These are phyloP conservation scores for Flaveria brownii DNA, from an alignment of 129 eudicot genomes.

Conservation along the genomic window DNA sequence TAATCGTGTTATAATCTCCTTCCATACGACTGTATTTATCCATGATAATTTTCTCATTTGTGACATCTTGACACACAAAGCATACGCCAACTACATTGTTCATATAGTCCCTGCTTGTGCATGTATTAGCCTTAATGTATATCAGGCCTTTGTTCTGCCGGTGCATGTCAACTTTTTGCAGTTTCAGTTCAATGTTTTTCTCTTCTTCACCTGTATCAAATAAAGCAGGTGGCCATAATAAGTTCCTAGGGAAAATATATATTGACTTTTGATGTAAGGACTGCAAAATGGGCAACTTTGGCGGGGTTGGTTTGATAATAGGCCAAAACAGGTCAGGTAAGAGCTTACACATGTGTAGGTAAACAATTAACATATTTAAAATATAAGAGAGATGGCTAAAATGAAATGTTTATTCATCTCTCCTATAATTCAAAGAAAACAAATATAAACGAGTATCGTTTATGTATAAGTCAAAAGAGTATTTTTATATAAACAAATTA, in stretches of 20 bases:
- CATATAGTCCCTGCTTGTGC: constrained; percentile 61
- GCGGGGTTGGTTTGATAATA: constrained; percentile 2
- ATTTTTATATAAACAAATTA: too few species aligned
- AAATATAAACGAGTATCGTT: too few species aligned
- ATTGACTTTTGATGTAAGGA: background rate
- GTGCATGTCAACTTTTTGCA: constrained; percentile 39
- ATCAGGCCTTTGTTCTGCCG: constrained; percentile 35
- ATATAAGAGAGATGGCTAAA: too few species aligned
- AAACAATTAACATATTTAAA: too few species aligned
- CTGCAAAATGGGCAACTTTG: background rate
- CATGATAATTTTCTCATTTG: constrained; percentile 52
- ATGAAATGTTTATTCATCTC: too few species aligned
- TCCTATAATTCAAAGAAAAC: too few species aligned
- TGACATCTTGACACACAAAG: constrained; percentile 71
- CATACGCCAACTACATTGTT: constrained; percentile 60
- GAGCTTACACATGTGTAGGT: too few species aligned
- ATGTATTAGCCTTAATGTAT: constrained; percentile 51
- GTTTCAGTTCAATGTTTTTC: constrained; percentile 53
- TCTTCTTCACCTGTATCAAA: constrained; percentile 62
- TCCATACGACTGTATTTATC: constrained; percentile 58
- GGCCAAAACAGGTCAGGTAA: background rate
- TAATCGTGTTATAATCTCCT: constrained; percentile 65
- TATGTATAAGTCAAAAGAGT: too few species aligned
- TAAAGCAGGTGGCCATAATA: constrained; percentile 12
- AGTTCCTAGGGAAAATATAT: too few species aligned